A percentile compares a stretch with the other conserved stretches of the same genome.
These are phyloP conservation scores for Fagopyrum homotropicum DNA, from an alignment of 148 eudicot species.

Conservation along the genomic window DNA sequence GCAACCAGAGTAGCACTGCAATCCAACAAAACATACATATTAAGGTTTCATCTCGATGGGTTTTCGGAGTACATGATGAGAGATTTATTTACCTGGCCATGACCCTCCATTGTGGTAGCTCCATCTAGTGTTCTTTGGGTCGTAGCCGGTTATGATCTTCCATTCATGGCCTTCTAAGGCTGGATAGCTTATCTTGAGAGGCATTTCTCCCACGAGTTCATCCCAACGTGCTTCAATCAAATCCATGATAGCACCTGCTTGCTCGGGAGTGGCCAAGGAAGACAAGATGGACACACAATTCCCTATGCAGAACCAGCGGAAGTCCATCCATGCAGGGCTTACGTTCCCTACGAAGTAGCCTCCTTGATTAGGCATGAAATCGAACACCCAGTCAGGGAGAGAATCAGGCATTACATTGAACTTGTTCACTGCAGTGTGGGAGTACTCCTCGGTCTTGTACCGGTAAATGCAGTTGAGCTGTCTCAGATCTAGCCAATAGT, in stretches of 20 bases:
- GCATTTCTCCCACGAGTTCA: slow-evolving; percentile 88
- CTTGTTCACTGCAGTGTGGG: slow-evolving; percentile 69
- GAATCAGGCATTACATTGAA: slow-evolving; percentile 71
- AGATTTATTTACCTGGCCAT: slow-evolving; percentile 58
- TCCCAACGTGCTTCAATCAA: slow-evolving; percentile 78
- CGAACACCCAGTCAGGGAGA: slow-evolving; percentile 72
- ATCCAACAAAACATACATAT: not conserved
- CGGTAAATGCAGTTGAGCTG: slow-evolving; percentile 54
- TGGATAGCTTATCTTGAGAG: slow-evolving; percentile 75
- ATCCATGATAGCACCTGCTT: slow-evolving; percentile 79
- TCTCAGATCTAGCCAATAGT: slow-evolving; percentile 51
- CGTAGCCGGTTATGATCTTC: slow-evolving; percentile 76
- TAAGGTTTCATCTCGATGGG: not conserved
- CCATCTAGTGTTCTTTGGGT: slow-evolving; percentile 75
- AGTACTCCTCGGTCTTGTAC: slow-evolving; percentile 53
- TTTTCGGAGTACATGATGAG: too few species aligned
- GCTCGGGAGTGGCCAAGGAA: slow-evolving; percentile 81
- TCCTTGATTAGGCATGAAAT: slow-evolving; percentile 72
- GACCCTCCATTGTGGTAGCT: slow-evolving; percentile 90
- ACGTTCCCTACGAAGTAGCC: slow-evolving; percentile 86
- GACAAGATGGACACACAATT: slow-evolving; percentile 77
- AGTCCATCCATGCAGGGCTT: slow-evolving; percentile 81
- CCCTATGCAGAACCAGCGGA: slow-evolving; percentile 84
- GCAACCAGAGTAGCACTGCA: slow-evolving; percentile 44
- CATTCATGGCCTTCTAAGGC: slow-evolving; percentile 80